phyloP scores from a whole-genome alignment of 192 early-diverging fungal genomes.

The Coemansia biformis region DNA sequence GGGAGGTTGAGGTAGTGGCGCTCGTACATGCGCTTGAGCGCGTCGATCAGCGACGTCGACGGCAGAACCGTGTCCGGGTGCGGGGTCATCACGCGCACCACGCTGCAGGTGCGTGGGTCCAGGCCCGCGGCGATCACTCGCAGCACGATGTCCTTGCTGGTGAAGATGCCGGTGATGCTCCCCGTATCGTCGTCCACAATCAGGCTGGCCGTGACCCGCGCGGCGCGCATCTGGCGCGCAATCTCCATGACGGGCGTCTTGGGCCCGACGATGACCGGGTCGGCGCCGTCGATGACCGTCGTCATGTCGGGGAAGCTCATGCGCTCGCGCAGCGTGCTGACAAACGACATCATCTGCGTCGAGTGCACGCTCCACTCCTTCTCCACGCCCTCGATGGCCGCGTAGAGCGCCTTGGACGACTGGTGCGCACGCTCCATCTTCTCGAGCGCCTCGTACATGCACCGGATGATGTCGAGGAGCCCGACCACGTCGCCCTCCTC shows the following conservation, averaged over 20 bases:
- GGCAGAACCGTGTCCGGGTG: slow-evolving; percentile 75
- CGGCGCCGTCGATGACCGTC: slow-evolving; percentile 67
- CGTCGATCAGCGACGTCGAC: slow-evolving; percentile 71
- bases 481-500: slow-evolving; percentile 83
- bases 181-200: slow-evolving; percentile 62
- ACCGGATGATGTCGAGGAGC: slow-evolving; percentile 78
- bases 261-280: slow-evolving; percentile 58
- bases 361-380: slow-evolving; percentile 72
- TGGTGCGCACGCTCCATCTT: slow-evolving; percentile 82
- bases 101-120: slow-evolving; percentile 82
- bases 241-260: slow-evolving; percentile 66
- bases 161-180: slow-evolving; percentile 84
- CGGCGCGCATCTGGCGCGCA: slow-evolving; percentile 67
- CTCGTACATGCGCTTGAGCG: slow-evolving; percentile 82
- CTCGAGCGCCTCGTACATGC: slow-evolving; percentile 77
- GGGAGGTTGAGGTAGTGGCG: slow-evolving; percentile 81
- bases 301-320: slow-evolving; percentile 90
- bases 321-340: slow-evolving; percentile 68
- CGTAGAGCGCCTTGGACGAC: slow-evolving; percentile 73
- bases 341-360: slow-evolving; percentile 63
- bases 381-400: slow-evolving; percentile 75
- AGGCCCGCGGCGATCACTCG: slow-evolving; percentile 83
- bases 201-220: slow-evolving; percentile 68
- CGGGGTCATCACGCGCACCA: slow-evolving; percentile 96
- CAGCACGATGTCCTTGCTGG: slow-evolving; percentile 83